Percentiles rank a stretch among this genome's conserved stretches.
Evolutionary conservation across 495 filamentous ascomycete species (phyloP).

Genomic region (Apodospora peruviana): DNA sequence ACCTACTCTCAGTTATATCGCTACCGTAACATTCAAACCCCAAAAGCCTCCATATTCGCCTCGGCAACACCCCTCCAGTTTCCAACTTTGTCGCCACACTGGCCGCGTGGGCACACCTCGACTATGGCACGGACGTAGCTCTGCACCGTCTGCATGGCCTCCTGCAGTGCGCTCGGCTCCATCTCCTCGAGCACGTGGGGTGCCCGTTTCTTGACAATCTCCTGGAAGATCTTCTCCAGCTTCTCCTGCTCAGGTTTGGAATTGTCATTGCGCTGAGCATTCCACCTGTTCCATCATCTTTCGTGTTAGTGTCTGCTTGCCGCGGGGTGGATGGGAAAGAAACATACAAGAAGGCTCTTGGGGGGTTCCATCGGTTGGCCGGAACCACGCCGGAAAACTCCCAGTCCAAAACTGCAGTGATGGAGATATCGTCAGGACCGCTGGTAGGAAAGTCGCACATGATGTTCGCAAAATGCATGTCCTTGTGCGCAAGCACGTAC

Average conservation of each 20-base stretch:
- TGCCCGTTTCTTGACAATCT: neutral
- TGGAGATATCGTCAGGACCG: slow-evolving; percentile 4
- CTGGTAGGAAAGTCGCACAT: slow-evolving; percentile 21
- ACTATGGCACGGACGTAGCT: slow-evolving; percentile 17
- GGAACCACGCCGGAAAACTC: slow-evolving; percentile 33
- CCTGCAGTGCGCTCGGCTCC: slow-evolving; percentile 2
- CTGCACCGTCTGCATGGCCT: slow-evolving; percentile 4
- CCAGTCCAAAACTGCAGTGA: slow-evolving; percentile 36
- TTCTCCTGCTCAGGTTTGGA: slow-evolving; percentile 19
- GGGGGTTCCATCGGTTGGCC: slow-evolving; percentile 24
- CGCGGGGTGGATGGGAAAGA: too few species aligned
- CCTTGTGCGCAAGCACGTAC: slow-evolving; percentile 29
- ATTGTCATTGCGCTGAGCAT: slow-evolving; percentile 13
- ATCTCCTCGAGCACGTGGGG: neutral
- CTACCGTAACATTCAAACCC: too few species aligned
- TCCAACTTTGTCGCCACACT: neutral
- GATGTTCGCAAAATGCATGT: slow-evolving; percentile 35
- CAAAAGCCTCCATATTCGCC: slow-evolving; percentile 2
- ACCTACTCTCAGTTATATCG: too few species aligned
- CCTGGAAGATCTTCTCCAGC: slow-evolving; percentile 19
- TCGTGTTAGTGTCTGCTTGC: neutral
- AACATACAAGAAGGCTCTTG: slow-evolving; percentile 17
- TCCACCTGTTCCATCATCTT: slow-evolving; percentile 10
- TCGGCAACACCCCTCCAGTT: slow-evolving; percentile 2
- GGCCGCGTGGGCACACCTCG: slow-evolving; percentile 8